Conservation (phyloP, 345 rosid genomes). For the Arabis alpina region DNA sequence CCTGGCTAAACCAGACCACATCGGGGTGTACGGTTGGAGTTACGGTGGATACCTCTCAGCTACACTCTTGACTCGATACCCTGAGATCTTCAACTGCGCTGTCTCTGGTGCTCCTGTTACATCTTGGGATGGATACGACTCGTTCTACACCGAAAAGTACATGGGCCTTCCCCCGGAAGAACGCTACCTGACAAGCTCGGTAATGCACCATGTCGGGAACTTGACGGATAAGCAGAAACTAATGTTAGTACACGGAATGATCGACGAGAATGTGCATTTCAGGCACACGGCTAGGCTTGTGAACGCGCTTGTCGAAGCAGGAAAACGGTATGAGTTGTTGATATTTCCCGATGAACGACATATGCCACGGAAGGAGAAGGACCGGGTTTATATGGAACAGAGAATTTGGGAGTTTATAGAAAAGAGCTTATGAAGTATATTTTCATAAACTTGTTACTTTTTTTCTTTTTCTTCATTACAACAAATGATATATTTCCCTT, state of each 20-base stretch:
- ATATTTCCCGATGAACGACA: constrained; percentile 92
- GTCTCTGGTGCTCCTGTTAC: constrained; percentile 93
- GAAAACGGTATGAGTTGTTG: constrained; percentile 75
- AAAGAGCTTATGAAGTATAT: constrained; percentile 55
- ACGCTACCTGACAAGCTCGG: constrained; percentile 62
- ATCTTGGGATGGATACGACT: constrained; percentile 95
- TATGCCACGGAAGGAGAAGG: constrained; percentile 69
- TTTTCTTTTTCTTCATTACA: neutral
- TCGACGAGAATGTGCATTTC: constrained; percentile 94
- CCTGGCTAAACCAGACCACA: constrained; percentile 65
- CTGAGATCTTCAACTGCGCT: constrained; percentile 73
- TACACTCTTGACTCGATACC: constrained; percentile 62
- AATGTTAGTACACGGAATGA: constrained; percentile 89
- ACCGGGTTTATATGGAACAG: constrained; percentile 87
- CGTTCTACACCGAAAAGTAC: constrained; percentile 92
- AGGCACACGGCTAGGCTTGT: constrained; percentile 91
- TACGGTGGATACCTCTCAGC: constrained; percentile 97
- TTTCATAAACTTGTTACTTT: constrained; percentile 2
- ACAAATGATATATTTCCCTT: neutral
- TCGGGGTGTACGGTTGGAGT: constrained; percentile 91
- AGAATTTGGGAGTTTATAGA: constrained; percentile 91
- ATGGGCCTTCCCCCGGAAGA: constrained; percentile 74
- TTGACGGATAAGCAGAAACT: constrained; percentile 61
- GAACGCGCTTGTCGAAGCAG: constrained; percentile 71
- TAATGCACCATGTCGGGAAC: constrained; percentile 71